Evolutionary conservation across 768 basidiomycete genomes (phyloP), one percentile per base, ranked within the genome.

Genomic region (Cyathus striatus): DNA sequence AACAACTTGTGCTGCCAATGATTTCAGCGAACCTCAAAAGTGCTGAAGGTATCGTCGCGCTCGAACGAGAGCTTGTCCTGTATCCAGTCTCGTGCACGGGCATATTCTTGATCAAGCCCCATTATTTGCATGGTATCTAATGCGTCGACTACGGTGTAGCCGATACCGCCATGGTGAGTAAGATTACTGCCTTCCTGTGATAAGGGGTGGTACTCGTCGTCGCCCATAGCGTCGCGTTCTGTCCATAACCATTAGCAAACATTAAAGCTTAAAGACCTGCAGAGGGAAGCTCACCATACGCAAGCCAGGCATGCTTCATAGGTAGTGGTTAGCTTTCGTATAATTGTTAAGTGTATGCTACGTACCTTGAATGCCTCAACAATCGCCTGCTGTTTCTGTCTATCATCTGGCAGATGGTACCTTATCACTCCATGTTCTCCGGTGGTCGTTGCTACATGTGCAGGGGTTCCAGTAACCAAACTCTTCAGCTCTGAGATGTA

Each of bases 201-300:
- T 18, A 98, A 73, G 0, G 94, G 93, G 54, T 95, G 90, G 54
- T 91, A 96, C 60, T 95, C 90, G 65, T 96, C 92, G 43, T 75
- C 75, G 1, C 93, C 93, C 80, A 90, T 92, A 2, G 93, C 93
- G 58, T 96, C 82, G 36, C 79, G 68, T 65, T 92, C 91, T 92
- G 65, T 4, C 24, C 23, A 35, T 26, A n/a, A n/a, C n/a, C n/a
- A n/a, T n/a, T 12, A 12, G 4, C 34, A 22, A 39, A 4, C 38
- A 38, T 16, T n/a, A 24, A 53, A 40, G 23, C 23, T 30, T 45
- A 42, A 52, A 43, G 20, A 45, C 38, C 41, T 38, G 5, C 20
- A 42, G 3, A 22, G 4, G 24, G 16, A 6, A 32, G 54, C 68
- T 41, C 47, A 90, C 89, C 90, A 56, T 94, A 94, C 22, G 89